Evolutionary conservation across 2,329 filamentous ascomycete species (phyloP).

Genomic region (Arthrobotrys entomopaga): DNA sequence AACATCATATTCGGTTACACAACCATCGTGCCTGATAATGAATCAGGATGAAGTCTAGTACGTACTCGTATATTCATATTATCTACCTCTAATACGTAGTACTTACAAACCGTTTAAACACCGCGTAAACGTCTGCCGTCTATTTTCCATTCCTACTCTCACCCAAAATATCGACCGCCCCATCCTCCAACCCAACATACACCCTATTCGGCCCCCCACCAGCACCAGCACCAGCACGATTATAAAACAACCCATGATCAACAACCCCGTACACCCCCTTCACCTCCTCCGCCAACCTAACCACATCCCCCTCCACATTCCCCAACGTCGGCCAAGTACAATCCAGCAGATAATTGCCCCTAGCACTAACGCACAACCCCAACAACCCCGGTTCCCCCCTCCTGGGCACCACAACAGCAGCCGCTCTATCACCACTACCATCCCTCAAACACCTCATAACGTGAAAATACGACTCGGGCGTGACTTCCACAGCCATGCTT

Average conservation of each 20-base stretch:
- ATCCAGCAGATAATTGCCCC: conserved; percentile 44
- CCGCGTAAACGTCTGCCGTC: too few relatives aligned
- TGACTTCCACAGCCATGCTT: conserved; percentile 44
- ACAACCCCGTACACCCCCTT: conserved; percentile 86
- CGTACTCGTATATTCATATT: too few relatives aligned
- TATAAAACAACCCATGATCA: conserved; percentile 87
- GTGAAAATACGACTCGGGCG: conserved; percentile 46
- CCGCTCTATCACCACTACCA: background rate
- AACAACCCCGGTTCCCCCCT: conserved; percentile 31
- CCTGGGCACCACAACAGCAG: conserved; percentile 18
- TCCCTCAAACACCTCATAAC: conserved; percentile 29
- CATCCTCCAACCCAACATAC: conserved; percentile 91
- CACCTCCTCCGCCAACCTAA: conserved; percentile 76
- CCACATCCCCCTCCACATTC: conserved; percentile 70
- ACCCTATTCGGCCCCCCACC: conserved; percentile 84
- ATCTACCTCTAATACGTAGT: too few relatives aligned
- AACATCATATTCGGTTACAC: too few relatives aligned
- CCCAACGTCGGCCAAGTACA: conserved; percentile 28
- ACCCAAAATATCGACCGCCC: conserved; percentile 65
- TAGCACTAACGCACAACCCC: conserved; percentile 28
- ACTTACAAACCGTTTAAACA: too few relatives aligned
- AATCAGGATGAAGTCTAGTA: too few relatives aligned
- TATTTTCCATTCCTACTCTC: background rate
- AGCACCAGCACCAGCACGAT: conserved; percentile 62
- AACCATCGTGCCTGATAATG: too few relatives aligned